Base-by-base conservation (phyloP, 495 filamentous ascomycete species). In the Haplographium delicatum region DNA sequence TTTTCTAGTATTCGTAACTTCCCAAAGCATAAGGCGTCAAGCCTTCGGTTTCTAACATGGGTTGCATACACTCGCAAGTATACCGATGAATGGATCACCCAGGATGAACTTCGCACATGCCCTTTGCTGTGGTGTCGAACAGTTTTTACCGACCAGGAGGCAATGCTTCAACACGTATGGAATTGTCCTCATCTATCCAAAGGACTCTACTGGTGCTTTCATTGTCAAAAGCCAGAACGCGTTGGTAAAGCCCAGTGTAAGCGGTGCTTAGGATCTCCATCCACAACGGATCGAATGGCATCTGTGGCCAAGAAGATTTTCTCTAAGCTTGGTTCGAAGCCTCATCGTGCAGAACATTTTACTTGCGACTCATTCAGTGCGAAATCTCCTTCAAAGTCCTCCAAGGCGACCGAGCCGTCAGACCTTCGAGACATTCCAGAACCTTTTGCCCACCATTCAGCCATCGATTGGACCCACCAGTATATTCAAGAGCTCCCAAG, bases 201-300 rank as follows among this genome's bases (percentile, higher is more conserved):
- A 25, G 59, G 59, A 3, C 50, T 58, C 13, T 61, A 61, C 35
- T 61, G 55, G 54, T 61, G 59, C 31, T 61, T 58, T 43, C 54
- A 56, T 40, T 61, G 59, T 44, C 51, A 56, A 37, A 58, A 58
- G 40, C 47, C 53, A 4, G 54, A 61, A 25, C 39, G 54, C 4
- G 53, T 57, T 15, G 55, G 59, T 7, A 55, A 52, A 26, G 58
- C 53, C 30, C 51, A 55, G 28, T 61, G 58, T 22, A 54, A 53
- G 40, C 13, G 49, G 55, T 55, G 51, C 24, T 51, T 55, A 35
- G 54, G 55, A 15, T 18, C 44, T 2, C 51, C 59, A 30, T 52
- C 51, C 3, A 27, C 34, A 26, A 49, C 54, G 15, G 58, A 61
- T 30, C 51, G 58, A 7, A 33, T 61, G 22, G 46, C 54, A 10